A percentile compares a stretch with the other conserved stretches of the same genome.
Conservation (phyloP, 208 protist genomes). For the Trypanosoma lewisi region DNA sequence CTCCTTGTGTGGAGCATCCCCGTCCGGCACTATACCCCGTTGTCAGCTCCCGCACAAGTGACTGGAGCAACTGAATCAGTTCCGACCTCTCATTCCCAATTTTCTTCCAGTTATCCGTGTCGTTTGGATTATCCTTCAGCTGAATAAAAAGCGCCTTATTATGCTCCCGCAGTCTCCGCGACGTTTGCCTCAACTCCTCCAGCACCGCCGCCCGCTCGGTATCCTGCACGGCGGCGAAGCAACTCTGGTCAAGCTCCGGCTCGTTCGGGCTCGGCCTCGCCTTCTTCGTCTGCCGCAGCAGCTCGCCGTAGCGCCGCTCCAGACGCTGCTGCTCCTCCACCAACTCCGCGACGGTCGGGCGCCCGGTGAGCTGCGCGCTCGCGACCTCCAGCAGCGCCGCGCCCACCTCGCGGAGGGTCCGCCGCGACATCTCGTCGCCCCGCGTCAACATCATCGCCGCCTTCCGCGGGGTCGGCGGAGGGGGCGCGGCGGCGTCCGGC, state of each 20-base stretch:
- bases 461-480: slow-evolving; percentile 8
- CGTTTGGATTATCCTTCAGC: slow-evolving; percentile 91
- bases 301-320: slow-evolving; percentile 81
- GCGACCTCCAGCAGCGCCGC: slow-evolving; percentile 32
- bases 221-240: slow-evolving; percentile 39
- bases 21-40: slow-evolving; percentile 44
- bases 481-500: neutral
- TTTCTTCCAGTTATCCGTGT: slow-evolving; percentile 91
- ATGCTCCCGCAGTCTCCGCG: slow-evolving; percentile 69
- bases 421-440: slow-evolving; percentile 18
- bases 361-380: slow-evolving; percentile 36
- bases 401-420: slow-evolving; percentile 33
- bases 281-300: slow-evolving; percentile 49
- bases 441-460: slow-evolving; percentile 26
- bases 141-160: slow-evolving; percentile 81
- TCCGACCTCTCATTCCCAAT: slow-evolving; percentile 80
- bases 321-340: slow-evolving; percentile 72
- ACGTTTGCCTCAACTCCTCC: slow-evolving; percentile 67
- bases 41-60: slow-evolving; percentile 69
- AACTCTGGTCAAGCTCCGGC: slow-evolving; percentile 48
- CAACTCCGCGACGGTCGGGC: slow-evolving; percentile 73
- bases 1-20: neutral
- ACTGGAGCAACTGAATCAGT: slow-evolving; percentile 68
- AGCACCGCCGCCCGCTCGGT: slow-evolving; percentile 38
- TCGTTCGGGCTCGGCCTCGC: slow-evolving; percentile 54